Percentiles rank a stretch among this genome's conserved stretches.
These are phyloP conservation scores for Fusarium concolor DNA, from an alignment of 2,329 filamentous ascomycete genomes.

Conservation along the genomic window DNA sequence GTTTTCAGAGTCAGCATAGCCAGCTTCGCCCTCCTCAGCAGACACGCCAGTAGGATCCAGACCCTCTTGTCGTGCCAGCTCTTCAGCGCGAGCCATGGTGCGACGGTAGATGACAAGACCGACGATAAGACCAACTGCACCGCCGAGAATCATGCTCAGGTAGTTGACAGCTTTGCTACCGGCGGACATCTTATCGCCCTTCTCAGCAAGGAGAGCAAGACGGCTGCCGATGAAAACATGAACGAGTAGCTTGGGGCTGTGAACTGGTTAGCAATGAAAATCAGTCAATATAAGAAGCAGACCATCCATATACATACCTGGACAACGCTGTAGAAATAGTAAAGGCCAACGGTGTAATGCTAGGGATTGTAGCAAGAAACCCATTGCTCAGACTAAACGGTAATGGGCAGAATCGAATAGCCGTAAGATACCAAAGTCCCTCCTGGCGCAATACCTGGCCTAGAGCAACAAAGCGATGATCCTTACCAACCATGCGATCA, in stretches of 20 bases:
- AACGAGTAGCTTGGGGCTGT: slow-evolving; percentile 85
- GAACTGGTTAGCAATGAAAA: slow-evolving; percentile 11
- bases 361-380: slow-evolving; percentile 93
- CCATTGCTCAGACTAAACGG: slow-evolving; percentile 95
- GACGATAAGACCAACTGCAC: slow-evolving; percentile 76
- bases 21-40: slow-evolving; percentile 51
- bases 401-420: slow-evolving; percentile 91
- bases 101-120: slow-evolving; percentile 87
- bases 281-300: background rate
- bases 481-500: slow-evolving; percentile 80
- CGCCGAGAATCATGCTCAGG: slow-evolving; percentile 78
- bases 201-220: slow-evolving; percentile 84
- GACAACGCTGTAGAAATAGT: slow-evolving; percentile 84
- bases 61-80: slow-evolving; percentile 63
- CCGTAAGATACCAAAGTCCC: slow-evolving; percentile 86
- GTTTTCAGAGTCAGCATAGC: slow-evolving; percentile 60
- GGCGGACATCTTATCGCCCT: slow-evolving; percentile 83
- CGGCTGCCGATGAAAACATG: slow-evolving; percentile 92
- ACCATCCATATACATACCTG: slow-evolving; percentile 54
- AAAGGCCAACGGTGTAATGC: slow-evolving; percentile 80
- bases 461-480: slow-evolving; percentile 89
- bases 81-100: slow-evolving; percentile 71
- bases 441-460: slow-evolving; percentile 90
- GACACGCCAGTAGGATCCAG: slow-evolving; percentile 36
- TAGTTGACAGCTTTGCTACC: slow-evolving; percentile 87